Percentiles rank a stretch among this genome's conserved stretches.
Conservation (phyloP, 768 basidiomycete genomes). For the Termitomyces titanicus region DNA sequence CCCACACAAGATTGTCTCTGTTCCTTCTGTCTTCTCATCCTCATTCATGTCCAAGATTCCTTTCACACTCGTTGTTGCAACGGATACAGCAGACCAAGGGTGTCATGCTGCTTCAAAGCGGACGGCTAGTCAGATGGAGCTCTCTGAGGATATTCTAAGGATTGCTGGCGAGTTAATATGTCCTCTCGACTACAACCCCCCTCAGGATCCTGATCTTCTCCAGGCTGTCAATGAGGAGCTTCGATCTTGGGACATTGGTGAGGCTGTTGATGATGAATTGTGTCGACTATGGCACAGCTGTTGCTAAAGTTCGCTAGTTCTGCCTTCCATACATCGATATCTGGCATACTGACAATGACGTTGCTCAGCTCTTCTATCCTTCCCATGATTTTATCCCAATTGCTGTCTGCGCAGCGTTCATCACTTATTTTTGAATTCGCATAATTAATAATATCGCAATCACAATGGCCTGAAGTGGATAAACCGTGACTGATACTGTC, state of each 20-base stretch:
- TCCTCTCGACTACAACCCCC: conserved; percentile 1
- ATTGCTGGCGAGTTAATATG: conserved; percentile 3
- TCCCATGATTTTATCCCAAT: conserved; percentile 8
- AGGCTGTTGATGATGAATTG: conserved; percentile 2
- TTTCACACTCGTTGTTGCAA: no score
- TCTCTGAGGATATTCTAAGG: neutral
- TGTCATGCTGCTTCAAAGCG: conserved; percentile 6
- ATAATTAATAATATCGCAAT: neutral
- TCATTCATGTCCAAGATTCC: no score
- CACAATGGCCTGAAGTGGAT: conserved; percentile 10
- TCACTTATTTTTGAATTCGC: neutral
- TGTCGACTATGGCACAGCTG: conserved; percentile 1
- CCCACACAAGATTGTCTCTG: no score
- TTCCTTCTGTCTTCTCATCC: no score
- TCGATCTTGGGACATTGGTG: conserved; percentile 7
- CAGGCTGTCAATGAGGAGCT: conserved; percentile 5
- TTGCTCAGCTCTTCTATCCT: conserved; percentile 7
- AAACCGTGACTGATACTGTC: no score
- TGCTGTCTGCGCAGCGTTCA: conserved; percentile 5
- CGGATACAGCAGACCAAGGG: no score
- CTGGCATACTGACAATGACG: neutral
- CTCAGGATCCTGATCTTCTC: conserved; percentile 4
- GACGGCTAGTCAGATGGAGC: conserved; percentile 5
- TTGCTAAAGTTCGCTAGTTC: conserved; percentile 1
- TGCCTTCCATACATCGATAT: no score